Base-by-base conservation (phyloP, 306 rosid species). In the Quercus parvula region DNA sequence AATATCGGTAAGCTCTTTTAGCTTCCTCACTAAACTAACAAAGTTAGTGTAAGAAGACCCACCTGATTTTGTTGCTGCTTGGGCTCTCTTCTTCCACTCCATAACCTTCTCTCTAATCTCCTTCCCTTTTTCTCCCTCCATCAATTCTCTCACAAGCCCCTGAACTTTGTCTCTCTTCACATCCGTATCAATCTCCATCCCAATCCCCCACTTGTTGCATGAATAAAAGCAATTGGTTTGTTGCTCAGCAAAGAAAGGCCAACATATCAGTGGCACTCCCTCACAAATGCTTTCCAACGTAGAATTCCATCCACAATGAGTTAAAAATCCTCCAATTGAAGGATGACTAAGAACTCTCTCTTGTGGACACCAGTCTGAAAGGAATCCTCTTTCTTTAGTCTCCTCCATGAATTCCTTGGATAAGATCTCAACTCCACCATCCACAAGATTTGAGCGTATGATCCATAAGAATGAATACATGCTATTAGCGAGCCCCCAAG, bases 181-280 rank as follows among this genome's bases (percentile, higher is more conserved):
- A 81, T 74, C 75, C 70, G 73, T 63, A 31, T 77, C 84, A 33
- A 85, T 81, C 71, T 85, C 86, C 79, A 85, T 73, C 25, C 89
- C 89, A 19, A 82, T 41, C 54, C 84, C 75, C 86, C 86, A 85
- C 59, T 74, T 76, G 5, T 68, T 58, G 73, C 84, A 79, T 2
- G 66, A 80, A 79, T 67, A 82, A 18, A 79, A 85, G 66, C 89
- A 79, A 9, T 85, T 82, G 7, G 80, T 81, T 30, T 85, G 88
- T 70, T 85, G 85, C 66, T 85, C 89, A 13, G 86, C 82, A 35
- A 85, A 85, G 63, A 82, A 82, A 44, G 84, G 89, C 86, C 86
- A 82, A 38, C 86, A 82, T 5, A 69, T 72, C 71, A 81, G 12
- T 35, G 82, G 68, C 72, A 85, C 85, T 11, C 88, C 88, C 56